Evolutionary conservation across 164 flowering plant genomes (phyloP), one percentile per base, ranked within the genome.

Genomic region (Malania oleifera): DNA sequence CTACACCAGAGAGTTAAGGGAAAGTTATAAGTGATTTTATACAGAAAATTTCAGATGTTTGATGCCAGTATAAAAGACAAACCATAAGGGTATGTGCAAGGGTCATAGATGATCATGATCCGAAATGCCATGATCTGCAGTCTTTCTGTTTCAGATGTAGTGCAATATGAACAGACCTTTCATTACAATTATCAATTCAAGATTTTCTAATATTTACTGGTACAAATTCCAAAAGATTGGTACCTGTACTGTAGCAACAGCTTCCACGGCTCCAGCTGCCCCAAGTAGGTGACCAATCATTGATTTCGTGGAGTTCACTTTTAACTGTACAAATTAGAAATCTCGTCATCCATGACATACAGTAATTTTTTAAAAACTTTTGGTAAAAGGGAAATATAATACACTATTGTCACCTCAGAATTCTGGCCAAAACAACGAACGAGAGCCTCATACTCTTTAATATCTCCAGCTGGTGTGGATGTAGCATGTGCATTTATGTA

Each of bases 251-350:
- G 55, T 52, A 15, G 55, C 55, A 18, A 52, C 55, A 31, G 55
- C 55, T 28, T 52, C 55, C 11, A 52, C 37, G 18, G 55, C 55
- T 4, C 55, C 55, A 27, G 55, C 18, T 19, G 55, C 55, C 27
- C 55, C 55, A 15, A 52, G 55, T 10, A 52, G 37, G 38, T 52
- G 55, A 31, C 55, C 55, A 52, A 26, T 52, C 55, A 52, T 52
- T 3, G 55, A 52, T 19, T 52, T 52, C 13, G 55, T 52, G 19
- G 55, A 52, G 37, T 52, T 52, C 20, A 52, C 38, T 28, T 28
- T 27, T 27, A 52, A 37, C 55, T 52, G 50, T 2, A 8, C 20
- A 26, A 50, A 50, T 7, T 8, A 47, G 52, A 39, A n/a, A 0
- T n/a, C 22, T 20, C 18, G 18, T n/a, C 44, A 40, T 8, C 0